These are phyloP conservation scores for Sordaria brevicollis DNA, from an alignment of 495 filamentous ascomycete species.

Conservation along the genomic window DNA sequence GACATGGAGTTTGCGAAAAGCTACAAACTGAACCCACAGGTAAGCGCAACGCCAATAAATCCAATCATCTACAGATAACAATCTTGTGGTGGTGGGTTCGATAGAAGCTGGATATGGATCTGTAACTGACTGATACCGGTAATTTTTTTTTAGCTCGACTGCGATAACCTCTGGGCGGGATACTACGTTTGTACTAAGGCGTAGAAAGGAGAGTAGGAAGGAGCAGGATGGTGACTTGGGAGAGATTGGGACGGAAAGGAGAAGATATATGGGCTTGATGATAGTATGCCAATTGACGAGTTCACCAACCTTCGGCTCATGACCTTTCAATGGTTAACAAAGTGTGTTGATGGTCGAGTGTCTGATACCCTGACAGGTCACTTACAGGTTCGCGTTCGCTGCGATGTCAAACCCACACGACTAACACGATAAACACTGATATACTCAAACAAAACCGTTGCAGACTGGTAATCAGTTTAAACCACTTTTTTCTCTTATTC, in stretches of 20 bases:
- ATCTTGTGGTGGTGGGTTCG: too few species aligned
- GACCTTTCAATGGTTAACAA: not conserved
- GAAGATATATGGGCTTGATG: not conserved
- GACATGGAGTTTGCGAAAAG: not conserved
- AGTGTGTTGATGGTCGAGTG: not conserved
- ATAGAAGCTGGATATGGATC: too few species aligned
- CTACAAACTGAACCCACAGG: conserved; percentile 17
- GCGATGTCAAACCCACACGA: too few species aligned
- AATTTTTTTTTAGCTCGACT: conserved; percentile 16
- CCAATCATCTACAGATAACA: too few species aligned
- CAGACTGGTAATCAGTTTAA: too few species aligned
- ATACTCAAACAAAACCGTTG: too few species aligned
- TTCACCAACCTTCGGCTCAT: not conserved
- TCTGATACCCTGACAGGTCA: too few species aligned
- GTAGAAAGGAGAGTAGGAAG: not conserved
- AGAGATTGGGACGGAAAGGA: not conserved
- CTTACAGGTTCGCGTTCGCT: too few species aligned
- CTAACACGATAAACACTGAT: too few species aligned
- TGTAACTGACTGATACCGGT: conserved; percentile 5
- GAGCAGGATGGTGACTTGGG: too few species aligned
- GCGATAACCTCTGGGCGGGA: conserved; percentile 17
- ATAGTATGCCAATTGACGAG: not conserved
- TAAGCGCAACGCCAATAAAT: conserved; percentile 12
- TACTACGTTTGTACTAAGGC: conserved; percentile 18
- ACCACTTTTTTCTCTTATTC: too few species aligned